phyloP scores from a whole-genome alignment of 108 stramenopile species.

The Mayamaea pseudoterrestris region DNA sequence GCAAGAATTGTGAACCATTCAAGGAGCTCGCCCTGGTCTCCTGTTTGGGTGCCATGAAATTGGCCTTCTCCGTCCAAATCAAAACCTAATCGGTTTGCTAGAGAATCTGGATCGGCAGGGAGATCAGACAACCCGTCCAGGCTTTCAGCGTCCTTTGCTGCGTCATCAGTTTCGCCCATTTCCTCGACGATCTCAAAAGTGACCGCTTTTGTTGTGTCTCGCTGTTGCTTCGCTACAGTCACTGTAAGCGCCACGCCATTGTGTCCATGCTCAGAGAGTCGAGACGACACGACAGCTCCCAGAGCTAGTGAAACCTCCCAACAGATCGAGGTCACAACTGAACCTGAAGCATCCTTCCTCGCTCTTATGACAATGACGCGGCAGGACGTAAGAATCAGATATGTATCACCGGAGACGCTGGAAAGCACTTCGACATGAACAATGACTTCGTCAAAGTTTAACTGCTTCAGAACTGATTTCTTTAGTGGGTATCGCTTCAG shows the following conservation, averaged over 20 bases:
- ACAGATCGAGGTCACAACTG: slow-evolving; percentile 26
- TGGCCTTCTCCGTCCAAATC: too few species aligned
- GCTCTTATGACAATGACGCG: slow-evolving; percentile 58
- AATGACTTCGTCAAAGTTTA: slow-evolving; percentile 23
- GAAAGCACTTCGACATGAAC: slow-evolving; percentile 54
- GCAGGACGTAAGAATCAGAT: slow-evolving; percentile 47
- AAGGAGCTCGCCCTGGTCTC: slow-evolving; percentile 17
- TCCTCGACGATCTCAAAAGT: too few species aligned
- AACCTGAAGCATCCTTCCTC: slow-evolving; percentile 28
- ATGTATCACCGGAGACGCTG: slow-evolving; percentile 55
- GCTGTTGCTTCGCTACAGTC: not conserved
- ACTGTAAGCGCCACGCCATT: slow-evolving; percentile 50
- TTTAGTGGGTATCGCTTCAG: slow-evolving; percentile 25
- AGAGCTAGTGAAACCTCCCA: slow-evolving; percentile 50
- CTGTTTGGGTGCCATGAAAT: slow-evolving; percentile 8
- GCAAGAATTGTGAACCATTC: slow-evolving; percentile 52
- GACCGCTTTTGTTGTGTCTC: too few species aligned
- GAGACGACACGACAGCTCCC: slow-evolving; percentile 25
- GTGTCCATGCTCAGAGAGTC: slow-evolving; percentile 56
- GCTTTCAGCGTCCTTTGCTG: too few species aligned
- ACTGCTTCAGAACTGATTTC: slow-evolving; percentile 2
- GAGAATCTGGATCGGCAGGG: too few species aligned
- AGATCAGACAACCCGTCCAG: too few species aligned
- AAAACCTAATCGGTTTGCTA: too few species aligned
- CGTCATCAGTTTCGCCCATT: too few species aligned